Base-by-base conservation (phyloP, 1,284 basidiomycete species). In the Apiotrichum siamense region DNA sequence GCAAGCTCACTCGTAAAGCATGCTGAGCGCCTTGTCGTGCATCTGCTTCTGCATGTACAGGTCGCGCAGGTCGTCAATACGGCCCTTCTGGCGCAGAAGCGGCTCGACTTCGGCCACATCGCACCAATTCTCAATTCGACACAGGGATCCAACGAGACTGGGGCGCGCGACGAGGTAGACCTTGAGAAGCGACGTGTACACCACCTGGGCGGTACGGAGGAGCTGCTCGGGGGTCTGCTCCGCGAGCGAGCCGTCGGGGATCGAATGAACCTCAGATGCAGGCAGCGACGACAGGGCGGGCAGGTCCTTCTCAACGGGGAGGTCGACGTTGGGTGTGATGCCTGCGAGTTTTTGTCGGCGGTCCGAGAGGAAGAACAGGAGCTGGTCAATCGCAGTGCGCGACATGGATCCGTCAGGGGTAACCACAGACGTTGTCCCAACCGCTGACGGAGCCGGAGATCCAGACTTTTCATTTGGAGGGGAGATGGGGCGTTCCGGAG, bases 111-210 rank as follows among this genome's bases (percentile, higher is more conserved):
- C 90, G 2, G 84, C 83, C 0, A 97, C 91, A 66, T 97, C 91
- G 73, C 93, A 97, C 90, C 92, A 98, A 72, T 97, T 97, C 20
- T 88, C 83, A 35, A 94, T 78, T 33, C 96, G 81, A 72, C 94
- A 97, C 38, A 98, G 73, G 23, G 89, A 83, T 0, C 89, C 91
- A 5, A 98, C 77, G 52, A 98, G 76, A 10, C 81, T 83, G 0
- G 94, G 92, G 50, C 87, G 80, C 26, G 86, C 86, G 32, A 87
- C 78, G 20, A 98, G 76, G 70, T 96, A 97, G 10, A 86, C 86
- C 74, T 96, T 96, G 77, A 98, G 93, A 58, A 98, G 75, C 9
- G 88, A 91, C 0, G 96, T 98, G 67, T 98, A 92, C 20, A 97
- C 87, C 20, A 97, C 83, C 73, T 96, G 92, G 1, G 92, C 93